Percentiles rank a stretch among this genome's conserved stretches.
phyloP scores from a whole-genome alignment of 805 yeast species.

The Starmerella geochares region DNA sequence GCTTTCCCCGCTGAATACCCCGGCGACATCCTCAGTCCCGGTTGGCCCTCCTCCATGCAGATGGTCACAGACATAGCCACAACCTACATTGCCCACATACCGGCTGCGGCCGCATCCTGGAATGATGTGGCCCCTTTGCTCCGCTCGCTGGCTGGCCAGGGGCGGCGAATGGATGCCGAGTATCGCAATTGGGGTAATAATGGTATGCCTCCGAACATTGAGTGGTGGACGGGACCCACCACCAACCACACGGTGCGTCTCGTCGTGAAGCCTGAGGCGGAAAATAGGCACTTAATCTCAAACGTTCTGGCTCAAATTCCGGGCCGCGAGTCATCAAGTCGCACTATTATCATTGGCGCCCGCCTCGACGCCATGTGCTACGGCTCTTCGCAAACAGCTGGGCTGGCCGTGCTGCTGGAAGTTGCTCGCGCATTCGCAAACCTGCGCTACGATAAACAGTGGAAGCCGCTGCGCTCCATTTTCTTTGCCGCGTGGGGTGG shows the following conservation, averaged over 20 bases:
- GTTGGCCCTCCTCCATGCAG: conserved; percentile 46
- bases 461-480: conserved; percentile 77
- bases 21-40: conserved; percentile 76
- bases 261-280: conserved; percentile 38
- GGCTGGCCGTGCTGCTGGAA: conserved; percentile 63
- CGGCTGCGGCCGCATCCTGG: conserved; percentile 69
- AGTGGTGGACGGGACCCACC: conserved; percentile 39
- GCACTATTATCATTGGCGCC: conserved; percentile 68
- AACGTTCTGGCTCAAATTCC: conserved; percentile 66
- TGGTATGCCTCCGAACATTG: conserved; percentile 29
- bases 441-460: conserved; percentile 51
- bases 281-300: conserved; percentile 53
- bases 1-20: conserved; percentile 46
- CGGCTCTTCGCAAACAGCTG: conserved; percentile 67
- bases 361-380: conserved; percentile 64
- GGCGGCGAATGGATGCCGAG: conserved; percentile 27
- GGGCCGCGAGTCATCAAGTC: conserved; percentile 68
- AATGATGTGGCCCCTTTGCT: conserved; percentile 48
- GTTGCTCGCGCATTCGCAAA: conserved; percentile 57
- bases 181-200: conserved; percentile 30
- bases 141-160: conserved; percentile 33
- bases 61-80: conserved; percentile 38
- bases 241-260: conserved; percentile 28
- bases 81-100: conserved; percentile 57
- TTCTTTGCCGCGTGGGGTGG: conserved; percentile 81